phyloP scores from a whole-genome alignment of 805 yeast species.

The Metschnikowia koreensis region DNA sequence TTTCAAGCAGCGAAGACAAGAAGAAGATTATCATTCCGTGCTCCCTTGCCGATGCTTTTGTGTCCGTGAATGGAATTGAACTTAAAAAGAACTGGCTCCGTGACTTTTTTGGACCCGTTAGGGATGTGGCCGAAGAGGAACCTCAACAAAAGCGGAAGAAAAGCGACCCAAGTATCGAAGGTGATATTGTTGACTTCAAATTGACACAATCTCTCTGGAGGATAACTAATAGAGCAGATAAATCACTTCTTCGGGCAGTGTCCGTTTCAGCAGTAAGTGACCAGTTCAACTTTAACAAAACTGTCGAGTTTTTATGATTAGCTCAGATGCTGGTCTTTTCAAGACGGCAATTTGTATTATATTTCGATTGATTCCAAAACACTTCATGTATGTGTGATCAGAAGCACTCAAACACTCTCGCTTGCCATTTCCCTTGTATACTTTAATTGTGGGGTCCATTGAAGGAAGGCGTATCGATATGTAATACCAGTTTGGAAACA shows the following conservation, averaged over 20 bases:
- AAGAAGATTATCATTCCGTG: slow-evolving; percentile 24
- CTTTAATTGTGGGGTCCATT: no score
- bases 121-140: slow-evolving; percentile 6
- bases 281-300: slow-evolving; percentile 17
- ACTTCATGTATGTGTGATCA: no score
- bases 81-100: slow-evolving; percentile 34
- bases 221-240: slow-evolving; percentile 23
- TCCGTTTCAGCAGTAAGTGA: slow-evolving; percentile 32
- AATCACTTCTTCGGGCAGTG: slow-evolving; percentile 28
- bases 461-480: no score
- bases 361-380: no score
- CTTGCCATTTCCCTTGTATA: no score
- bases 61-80: slow-evolving; percentile 34
- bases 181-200: slow-evolving; percentile 44
- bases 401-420: no score
- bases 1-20: slow-evolving; percentile 17
- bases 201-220: slow-evolving; percentile 46
- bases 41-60: slow-evolving; percentile 27
- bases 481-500: no score
- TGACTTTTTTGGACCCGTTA: slow-evolving; percentile 23
- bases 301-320: slow-evolving; percentile 16
- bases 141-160: slow-evolving; percentile 5
- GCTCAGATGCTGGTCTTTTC: no score
- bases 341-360: no score
- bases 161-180: slow-evolving; percentile 16